Percentiles rank a stretch among this genome's conserved stretches.
phyloP scores from a whole-genome alignment of 2,329 filamentous ascomycete species.

The Dactylellina haptotyla region DNA sequence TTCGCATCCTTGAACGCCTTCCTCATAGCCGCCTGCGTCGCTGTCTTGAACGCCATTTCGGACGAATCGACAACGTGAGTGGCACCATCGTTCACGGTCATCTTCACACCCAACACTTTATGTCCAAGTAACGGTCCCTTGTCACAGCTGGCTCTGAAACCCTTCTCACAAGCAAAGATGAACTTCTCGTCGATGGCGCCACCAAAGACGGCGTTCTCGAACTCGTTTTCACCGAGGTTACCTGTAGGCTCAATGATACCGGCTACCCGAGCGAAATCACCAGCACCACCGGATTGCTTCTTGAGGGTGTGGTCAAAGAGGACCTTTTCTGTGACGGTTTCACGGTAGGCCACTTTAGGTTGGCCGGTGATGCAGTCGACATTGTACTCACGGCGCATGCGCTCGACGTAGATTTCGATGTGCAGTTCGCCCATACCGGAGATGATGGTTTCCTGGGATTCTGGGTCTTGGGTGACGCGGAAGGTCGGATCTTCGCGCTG shows the following conservation, averaged over 20 bases:
- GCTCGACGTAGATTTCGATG: conserved; percentile 96
- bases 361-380: conserved; percentile 96
- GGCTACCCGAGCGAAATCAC: conserved; percentile 91
- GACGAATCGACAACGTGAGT: conserved; percentile 98
- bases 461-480: conserved; percentile 88
- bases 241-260: conserved; percentile 90
- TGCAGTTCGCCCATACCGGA: conserved; percentile 98
- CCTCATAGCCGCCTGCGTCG: conserved; percentile 94
- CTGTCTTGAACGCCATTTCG: conserved; percentile 93
- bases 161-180: conserved; percentile 92
- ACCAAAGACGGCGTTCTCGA: conserved; percentile 86
- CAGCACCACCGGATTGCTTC: conserved; percentile 94
- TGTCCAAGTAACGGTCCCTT: conserved; percentile 93
- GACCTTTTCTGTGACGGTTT: conserved; percentile 82
- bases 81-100: conserved; percentile 95
- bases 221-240: conserved; percentile 77
- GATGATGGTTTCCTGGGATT: conserved; percentile 96
- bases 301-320: conserved; percentile 93
- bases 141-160: conserved; percentile 82
- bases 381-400: conserved; percentile 94
- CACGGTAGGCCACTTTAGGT: conserved; percentile 95
- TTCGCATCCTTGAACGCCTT: conserved; percentile 86
- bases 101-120: conserved; percentile 85
- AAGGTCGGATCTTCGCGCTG: conserved; percentile 98
- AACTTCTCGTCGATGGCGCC: conserved; percentile 96